Conservation (phyloP, 2,329 filamentous ascomycete genomes). For the Dothideomycetidae sp. region DNA sequence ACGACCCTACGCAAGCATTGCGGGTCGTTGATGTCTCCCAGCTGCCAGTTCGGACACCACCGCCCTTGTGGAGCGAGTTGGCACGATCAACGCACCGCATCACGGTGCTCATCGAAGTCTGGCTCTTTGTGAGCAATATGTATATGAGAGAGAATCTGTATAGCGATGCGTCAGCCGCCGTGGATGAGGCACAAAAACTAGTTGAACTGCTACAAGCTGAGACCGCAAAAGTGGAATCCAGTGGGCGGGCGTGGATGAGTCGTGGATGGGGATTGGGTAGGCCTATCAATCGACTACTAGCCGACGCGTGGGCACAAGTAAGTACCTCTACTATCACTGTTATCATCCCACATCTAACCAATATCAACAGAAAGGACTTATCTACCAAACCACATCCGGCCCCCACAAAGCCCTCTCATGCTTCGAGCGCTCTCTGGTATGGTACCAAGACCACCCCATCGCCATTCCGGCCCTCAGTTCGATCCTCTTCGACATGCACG, state of each 20-base stretch:
- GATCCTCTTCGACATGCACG: constrained; percentile 76
- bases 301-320: constrained; percentile 70
- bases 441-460: constrained; percentile 63
- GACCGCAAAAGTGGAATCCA: constrained; percentile 41
- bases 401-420: constrained; percentile 57
- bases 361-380: constrained; percentile 46
- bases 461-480: constrained; percentile 73
- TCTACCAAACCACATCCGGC: constrained; percentile 46
- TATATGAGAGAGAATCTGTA: constrained; percentile 70
- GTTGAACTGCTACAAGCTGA: constrained; percentile 57
- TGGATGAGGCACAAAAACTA: constrained; percentile 67
- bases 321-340: constrained; percentile 21
- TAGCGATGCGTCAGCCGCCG: constrained; percentile 65
- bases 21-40: background rate
- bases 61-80: background rate
- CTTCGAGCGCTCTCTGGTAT: constrained; percentile 70
- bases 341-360: constrained; percentile 14
- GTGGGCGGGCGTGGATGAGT: constrained; percentile 46
- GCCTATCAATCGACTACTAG: constrained; percentile 72
- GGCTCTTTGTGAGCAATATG: constrained; percentile 79
- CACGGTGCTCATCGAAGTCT: constrained; percentile 58
- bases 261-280: constrained; percentile 67
- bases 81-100: constrained; percentile 43
- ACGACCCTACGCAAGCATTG: background rate
- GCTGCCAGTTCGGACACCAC: background rate